Evolutionary conservation across 2,329 filamentous ascomycete species (phyloP).

Genomic region (Exophiala sp.): DNA sequence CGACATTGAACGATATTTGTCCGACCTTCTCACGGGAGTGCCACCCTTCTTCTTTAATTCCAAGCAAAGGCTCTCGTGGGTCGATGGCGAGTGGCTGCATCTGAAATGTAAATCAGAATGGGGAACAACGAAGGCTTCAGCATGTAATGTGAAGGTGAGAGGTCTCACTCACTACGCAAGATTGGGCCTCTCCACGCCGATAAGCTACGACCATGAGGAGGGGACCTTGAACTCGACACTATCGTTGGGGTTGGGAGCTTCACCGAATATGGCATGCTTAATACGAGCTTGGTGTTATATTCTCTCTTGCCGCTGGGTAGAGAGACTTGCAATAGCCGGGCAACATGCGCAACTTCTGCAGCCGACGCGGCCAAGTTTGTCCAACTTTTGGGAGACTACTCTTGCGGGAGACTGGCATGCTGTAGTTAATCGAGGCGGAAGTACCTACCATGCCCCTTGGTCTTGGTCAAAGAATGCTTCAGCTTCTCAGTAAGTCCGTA

Average conservation of each 20-base stretch:
- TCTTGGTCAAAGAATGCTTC: constrained; percentile 9
- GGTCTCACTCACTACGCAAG: constrained; percentile 3
- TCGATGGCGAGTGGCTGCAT: constrained; percentile 5
- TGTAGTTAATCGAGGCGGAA: constrained; percentile 1
- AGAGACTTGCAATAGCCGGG: constrained; percentile 23
- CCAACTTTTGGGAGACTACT: constrained; percentile 8
- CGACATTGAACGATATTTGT: constrained; percentile 3
- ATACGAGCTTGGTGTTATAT: constrained; percentile 27
- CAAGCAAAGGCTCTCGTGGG: constrained; percentile 2
- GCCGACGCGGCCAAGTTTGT: neutral
- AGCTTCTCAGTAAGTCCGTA: constrained; percentile 13
- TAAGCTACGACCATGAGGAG: constrained; percentile 2
- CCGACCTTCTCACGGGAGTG: constrained; percentile 4
- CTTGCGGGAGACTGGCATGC: constrained; percentile 3
- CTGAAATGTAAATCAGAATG: constrained; percentile 11
- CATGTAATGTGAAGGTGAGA: constrained; percentile 2
- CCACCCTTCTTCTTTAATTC: neutral
- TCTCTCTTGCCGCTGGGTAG: constrained; percentile 27
- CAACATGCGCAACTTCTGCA: constrained; percentile 18
- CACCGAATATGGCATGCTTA: constrained; percentile 6
- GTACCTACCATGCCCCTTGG: constrained; percentile 12
- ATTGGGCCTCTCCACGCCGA: constrained; percentile 2
- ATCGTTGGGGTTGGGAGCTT: neutral
- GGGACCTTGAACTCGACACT: neutral
- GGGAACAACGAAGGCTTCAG: constrained; percentile 1